Conservation (phyloP, 192 early-diverging fungal genomes). For the Phlyctochytrium bullatum region DNA sequence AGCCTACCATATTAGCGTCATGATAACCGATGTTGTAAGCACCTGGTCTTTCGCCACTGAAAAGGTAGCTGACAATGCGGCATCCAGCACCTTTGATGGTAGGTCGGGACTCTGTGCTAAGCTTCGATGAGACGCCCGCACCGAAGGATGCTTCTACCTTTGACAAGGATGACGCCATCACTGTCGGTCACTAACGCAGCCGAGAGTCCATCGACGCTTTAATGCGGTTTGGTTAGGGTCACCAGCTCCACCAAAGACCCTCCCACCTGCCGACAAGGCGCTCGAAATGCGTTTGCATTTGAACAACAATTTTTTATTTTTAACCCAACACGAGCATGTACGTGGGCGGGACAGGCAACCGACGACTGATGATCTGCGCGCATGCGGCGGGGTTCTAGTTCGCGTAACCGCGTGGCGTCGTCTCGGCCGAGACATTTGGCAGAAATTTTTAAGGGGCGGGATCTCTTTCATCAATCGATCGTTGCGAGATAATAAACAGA, state of each 20-base stretch:
- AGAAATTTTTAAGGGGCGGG: too few species aligned
- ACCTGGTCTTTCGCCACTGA: slow-evolving; percentile 23
- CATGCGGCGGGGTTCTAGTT: too few species aligned
- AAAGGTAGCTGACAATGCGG: slow-evolving; percentile 25
- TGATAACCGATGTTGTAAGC: not conserved
- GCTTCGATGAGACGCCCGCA: not conserved
- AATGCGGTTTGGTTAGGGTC: too few species aligned
- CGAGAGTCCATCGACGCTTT: slow-evolving; percentile 12
- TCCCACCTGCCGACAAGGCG: not conserved
- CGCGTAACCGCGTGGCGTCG: too few species aligned
- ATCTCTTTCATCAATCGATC: too few species aligned
- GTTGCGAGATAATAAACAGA: too few species aligned
- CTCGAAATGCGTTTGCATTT: too few species aligned
- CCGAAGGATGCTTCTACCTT: slow-evolving; percentile 5
- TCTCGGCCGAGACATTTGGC: too few species aligned
- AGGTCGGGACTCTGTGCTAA: slow-evolving; percentile 21
- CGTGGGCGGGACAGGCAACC: too few species aligned
- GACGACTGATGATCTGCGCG: too few species aligned
- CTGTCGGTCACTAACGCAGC: slow-evolving; percentile 23
- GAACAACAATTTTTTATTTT: too few species aligned
- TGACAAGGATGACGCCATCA: slow-evolving; percentile 24
- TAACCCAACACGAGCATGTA: too few species aligned
- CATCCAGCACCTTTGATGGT: slow-evolving; percentile 20
- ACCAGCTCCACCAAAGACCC: not conserved
- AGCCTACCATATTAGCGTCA: not conserved